Base-by-base conservation (phyloP, 257 asterid species). In the Solanum raphanifolium region DNA sequence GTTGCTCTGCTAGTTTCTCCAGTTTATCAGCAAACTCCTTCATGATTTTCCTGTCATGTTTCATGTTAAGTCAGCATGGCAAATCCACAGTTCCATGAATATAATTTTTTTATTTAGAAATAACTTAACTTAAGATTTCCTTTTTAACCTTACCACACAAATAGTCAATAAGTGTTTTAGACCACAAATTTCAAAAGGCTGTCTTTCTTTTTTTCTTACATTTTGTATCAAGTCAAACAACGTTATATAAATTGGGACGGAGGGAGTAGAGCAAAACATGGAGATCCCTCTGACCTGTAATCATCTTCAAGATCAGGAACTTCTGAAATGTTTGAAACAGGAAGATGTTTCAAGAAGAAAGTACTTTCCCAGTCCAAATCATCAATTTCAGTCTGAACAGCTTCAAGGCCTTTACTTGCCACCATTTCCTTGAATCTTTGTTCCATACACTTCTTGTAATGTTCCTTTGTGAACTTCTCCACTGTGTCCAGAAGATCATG, bases 291-390 rank as follows among this genome's bases (percentile, higher is more conserved):
- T 48, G 41, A 93, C 95, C 97, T 94, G 95, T 94, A 94, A 62
- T 91, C 91, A 16, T 94, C 91, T 25, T 93, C 93, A 83, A 94
- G 95, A 90, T 94, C 97, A 83, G 95, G 95, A 89, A 94, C 32
- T 84, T 94, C 92, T 7, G 96, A 91, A 89, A 93, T 91, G 92
- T 93, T 94, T 4, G 97, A 94, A 75, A 83, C 87, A 27, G 97
- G 97, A 52, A 93, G 97, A 84, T 94, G 97, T 83, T 92, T 92
- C 86, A 93, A 79, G 90, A 66, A 89, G 93, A 94, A 94, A 31
- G 97, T 92, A 91, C 95, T 92, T 88, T 94, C 97, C 97, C 97
- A 94, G 81, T 94, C 97, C 21, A 92, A 87, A 86, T 94, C 95
- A 31, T 88, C 72, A 41, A 93, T 87, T 85, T 94, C 96, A 75